Base-by-base conservation (phyloP, 495 filamentous ascomycete species). In the Hapsidospora chrysogenum region DNA sequence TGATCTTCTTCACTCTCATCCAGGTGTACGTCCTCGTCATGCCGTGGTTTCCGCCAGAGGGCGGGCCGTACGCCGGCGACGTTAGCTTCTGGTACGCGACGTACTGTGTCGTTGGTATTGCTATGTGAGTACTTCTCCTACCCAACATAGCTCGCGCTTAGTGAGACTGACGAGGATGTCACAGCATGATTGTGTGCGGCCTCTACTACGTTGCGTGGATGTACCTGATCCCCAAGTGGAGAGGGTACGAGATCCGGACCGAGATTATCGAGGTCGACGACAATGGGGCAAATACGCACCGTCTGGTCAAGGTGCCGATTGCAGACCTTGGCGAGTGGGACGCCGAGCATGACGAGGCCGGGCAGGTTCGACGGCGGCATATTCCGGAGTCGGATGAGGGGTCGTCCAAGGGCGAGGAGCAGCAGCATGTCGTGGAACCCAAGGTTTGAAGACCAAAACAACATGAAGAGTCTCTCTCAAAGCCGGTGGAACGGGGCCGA, bases 1-100 rank as follows among this genome's bases (percentile, higher is more conserved):
- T 76, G 9, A 54, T 59, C 9, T 74, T 78, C 44, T 59, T 62
- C 10, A 63, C 76, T 22, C 29, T 70, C 1, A 51, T 70, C 0
- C 63, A 72, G 21, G 20, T 70, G 0, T 78, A 73, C 41, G 52
- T 74, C 34, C 47, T 80, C 15, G 56, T 70, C 8, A 70, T 71
- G 47, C 75, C 75, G 4, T 79, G 74, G 76, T 77, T 73, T 38
- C 74, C 75, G 17, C 75, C 75, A 0, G 56, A 54, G 1, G 57
- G 50, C 3, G 75, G 75, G 0, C 57, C 60, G 0, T 58, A 56
- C 27, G 69, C 64, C 1, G 73, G 74, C 0, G 63, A 72, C 37
- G 71, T 78, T 2, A 74, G 64, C 32, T 78, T 80, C 43, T 78
- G 72, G 72, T 78, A 78, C 39, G 73, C 58, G 3, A 76, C 73